Base-by-base conservation (phyloP, 23 red algal species). In the Pyropia haitanensis region DNA sequence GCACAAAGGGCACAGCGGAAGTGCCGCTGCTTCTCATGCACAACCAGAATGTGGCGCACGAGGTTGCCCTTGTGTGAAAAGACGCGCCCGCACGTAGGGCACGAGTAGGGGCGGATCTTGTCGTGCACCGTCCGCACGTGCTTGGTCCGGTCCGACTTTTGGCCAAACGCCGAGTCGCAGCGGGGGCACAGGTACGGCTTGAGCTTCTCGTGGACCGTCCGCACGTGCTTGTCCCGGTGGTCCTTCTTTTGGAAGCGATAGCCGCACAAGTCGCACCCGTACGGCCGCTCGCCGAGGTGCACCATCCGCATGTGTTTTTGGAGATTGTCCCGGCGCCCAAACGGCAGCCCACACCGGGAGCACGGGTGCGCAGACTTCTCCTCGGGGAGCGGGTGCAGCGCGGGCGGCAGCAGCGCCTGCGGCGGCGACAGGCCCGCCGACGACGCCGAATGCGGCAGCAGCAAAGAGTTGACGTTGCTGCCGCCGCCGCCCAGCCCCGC, bases 191-290 rank as follows among this genome's bases (percentile, higher is more conserved):
- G 48, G 63, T 62, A 70, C 49, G 79, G 79, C 13, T 70, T 60
- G 31, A 74, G 68, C 62, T 84, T 84, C 25, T 74, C 56, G 51
- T 84, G 79, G 15, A 84, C 79, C 55, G 74, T 70, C 29, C 63
- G 58, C 56, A 56, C 51, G 59, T 84, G 79, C 51, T 84, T 84
- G 19, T 73, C 63, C 0, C 67, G 60, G 61, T 84, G 79, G 53
- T 84, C 79, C 69, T 84, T 84, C 70, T 84, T 84, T 20, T 73
- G 71, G 61, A 84, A 84, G 18, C 79, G 79, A 33, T 66, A 84
- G 18, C 66, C 67, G 31, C 79, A 84, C 46, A 68, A 44, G 18
- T 66, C 59, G 63, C 79, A 84, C 79, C 59, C 49, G 61, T 74
- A 84, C 33, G 79, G 79, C 0, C 79, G 79, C 39, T 84, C 79